Conservation (phyloP, 176 grass and related monocot genomes). For the Zizania latifolia region DNA sequence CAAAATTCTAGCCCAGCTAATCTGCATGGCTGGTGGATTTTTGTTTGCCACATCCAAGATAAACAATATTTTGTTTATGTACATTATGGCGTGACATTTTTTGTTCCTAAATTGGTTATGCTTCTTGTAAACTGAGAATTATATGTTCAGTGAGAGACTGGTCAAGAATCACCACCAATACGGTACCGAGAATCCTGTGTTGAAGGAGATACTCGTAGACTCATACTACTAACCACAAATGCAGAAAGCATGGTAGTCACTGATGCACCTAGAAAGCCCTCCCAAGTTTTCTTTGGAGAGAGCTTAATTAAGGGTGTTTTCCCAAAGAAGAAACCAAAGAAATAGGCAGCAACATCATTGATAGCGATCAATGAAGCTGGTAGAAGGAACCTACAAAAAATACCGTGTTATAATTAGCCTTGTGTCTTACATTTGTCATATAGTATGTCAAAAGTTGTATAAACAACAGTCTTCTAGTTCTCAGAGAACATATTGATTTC, state of each 20-base stretch:
- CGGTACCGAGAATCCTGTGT: no score
- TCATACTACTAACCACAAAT: slow-evolving; percentile 58
- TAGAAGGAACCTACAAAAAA: slow-evolving; percentile 67
- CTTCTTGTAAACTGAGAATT: background rate
- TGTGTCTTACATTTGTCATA: slow-evolving; percentile 1
- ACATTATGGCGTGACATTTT: background rate
- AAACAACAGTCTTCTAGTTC: background rate
- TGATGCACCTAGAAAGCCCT: slow-evolving; percentile 87
- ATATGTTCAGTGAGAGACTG: no score
- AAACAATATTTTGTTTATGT: background rate
- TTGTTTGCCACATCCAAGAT: background rate
- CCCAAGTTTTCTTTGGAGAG: slow-evolving; percentile 95
- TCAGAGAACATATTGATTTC: background rate
- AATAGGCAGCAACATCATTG: slow-evolving; percentile 89
- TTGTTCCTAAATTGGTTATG: background rate
- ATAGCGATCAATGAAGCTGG: slow-evolving; percentile 83
- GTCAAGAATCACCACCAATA: no score
- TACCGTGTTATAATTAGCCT: slow-evolving; percentile 1
- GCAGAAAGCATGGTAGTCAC: slow-evolving; percentile 76
- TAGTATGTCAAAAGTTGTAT: background rate
- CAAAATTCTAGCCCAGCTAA: background rate
- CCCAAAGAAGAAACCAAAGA: slow-evolving; percentile 95
- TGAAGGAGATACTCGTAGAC: background rate
- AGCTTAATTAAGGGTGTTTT: slow-evolving; percentile 90
- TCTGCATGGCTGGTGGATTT: background rate